phyloP scores from a whole-genome alignment of 345 rosid species.

The Gossypium anomalum region DNA sequence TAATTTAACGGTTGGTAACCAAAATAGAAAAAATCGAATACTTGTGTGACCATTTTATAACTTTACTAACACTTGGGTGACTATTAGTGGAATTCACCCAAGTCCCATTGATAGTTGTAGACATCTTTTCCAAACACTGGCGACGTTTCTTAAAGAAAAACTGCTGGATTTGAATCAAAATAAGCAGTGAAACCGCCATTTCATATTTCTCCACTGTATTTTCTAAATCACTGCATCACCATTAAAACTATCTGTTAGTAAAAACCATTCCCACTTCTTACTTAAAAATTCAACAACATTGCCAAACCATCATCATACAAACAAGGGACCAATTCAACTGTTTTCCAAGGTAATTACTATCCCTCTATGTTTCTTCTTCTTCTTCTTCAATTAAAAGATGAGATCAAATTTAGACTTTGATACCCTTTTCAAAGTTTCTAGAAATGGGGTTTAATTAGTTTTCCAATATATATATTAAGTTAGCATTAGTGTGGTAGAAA shows the following conservation, averaged over 20 bases:
- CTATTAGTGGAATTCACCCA: background rate
- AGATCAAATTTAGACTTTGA: background rate
- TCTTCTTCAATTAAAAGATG: background rate
- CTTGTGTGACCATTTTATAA: too few species aligned
- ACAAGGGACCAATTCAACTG: background rate
- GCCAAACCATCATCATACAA: background rate
- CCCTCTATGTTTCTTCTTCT: background rate
- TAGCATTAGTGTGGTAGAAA: too few species aligned
- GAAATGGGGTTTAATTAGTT: background rate
- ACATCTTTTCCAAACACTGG: background rate
- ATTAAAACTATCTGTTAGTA: background rate
- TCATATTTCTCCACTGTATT: background rate
- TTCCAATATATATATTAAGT: background rate
- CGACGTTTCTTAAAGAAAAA: constrained; percentile 2
- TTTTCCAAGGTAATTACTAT: background rate
- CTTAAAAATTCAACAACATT: background rate
- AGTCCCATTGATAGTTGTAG: background rate
- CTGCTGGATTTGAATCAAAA: background rate
- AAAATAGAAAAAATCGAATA: too few species aligned
- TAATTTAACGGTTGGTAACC: too few species aligned
- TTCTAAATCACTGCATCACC: background rate
- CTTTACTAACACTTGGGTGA: too few species aligned
- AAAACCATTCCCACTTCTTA: background rate
- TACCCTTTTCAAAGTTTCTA: background rate
- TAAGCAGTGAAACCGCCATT: background rate